Evolutionary conservation across 345 rosid species (phyloP), one percentile per base, ranked within the genome.

Genomic region (Dimocarpus longan): DNA sequence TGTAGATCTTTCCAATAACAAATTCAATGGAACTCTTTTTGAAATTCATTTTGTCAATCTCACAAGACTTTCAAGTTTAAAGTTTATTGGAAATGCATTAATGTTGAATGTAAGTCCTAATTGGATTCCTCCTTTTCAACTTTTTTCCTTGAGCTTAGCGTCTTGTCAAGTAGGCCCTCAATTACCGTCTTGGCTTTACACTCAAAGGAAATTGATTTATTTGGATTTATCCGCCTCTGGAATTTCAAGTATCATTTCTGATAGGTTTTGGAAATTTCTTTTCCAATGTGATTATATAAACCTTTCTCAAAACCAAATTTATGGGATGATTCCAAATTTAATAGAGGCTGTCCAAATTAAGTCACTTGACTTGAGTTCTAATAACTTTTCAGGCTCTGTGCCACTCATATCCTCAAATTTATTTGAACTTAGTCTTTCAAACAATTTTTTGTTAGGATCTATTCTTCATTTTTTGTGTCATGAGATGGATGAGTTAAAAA

Each of bases 81-180:
- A 57, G n/a, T 22, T 70, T 3, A 80, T 83, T 24, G 28, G 9
- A 7, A 88, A 86, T 56, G 71, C 78, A 22, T 26, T 83, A 19
- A 9, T 50, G 15, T 37, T 85, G 46, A 79, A 76, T 4, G 43
- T 84, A 0, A 73, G 66, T 28, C 10, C 79, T 4, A 18, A 73
- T 7, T 87, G 88, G 83, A 1, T 77, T 59, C 86, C 85, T 48
- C 78, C 85, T 48, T 85, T 82, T 39, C 73, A 74, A 57, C 64
- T 88, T 12, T 22, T 26, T 22, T 0, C 0, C 6, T 40, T 88
- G 11, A 3, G 10, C 5, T 39, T 88, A 7, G 6, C 67, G 0
- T 83, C 87, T 10, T 80, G 84, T 68, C 68, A 68, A 15, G 6
- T 12, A 37, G 89, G 88, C 8, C 81, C 84, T 18, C 10, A 4